Evolutionary conservation across 805 yeast genomes (phyloP), one percentile per base, ranked within the genome.

Genomic region (Yarrowia keelungensis): DNA sequence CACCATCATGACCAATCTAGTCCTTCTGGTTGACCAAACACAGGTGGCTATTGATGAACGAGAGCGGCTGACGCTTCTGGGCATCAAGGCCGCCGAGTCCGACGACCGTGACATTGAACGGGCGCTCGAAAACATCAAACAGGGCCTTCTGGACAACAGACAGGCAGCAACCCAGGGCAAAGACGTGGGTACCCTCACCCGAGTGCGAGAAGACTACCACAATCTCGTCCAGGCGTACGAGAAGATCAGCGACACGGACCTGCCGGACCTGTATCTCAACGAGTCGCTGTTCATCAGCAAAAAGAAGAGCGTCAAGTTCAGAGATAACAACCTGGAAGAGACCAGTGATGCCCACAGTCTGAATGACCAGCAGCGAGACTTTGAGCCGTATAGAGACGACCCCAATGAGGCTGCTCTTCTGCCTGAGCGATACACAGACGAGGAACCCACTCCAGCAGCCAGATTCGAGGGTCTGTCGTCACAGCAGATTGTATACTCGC

Each of bases 1-100:
- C n/a, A 7, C 26, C 12, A 16, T 26, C 32, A 62, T 62, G 67
- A 35, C 54, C 19, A 72, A 74, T 42, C 69, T 75, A 12, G 69
- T 70, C 45, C 70, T 76, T 10, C 66, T 78, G 46, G 72, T 74
- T 3, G 80, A 78, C 69, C 75, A 73, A 64, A 73, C 77, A 1
- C 73, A 72, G 59, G 74, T 75, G 15, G 71, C 77, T 3, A 71
- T 77, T 12, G 75, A 75, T 15, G 80, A 77, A 69, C 71, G 76
- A 26, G 71, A 74, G 53, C 72, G 79, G 38, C 71, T 77, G 46
- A 59, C 70, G 26, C 62, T 71, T 32, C 70, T 77, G n/a, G 74
- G 73, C 41, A 71, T 75, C 45, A 73, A 71, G 43, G 73, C 76
- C 22, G 71, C 77, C 5, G 69, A 69, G 7, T 62, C 73, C 8